Conservation (phyloP, 805 yeast genomes). For the Yarrowia porcina region DNA sequence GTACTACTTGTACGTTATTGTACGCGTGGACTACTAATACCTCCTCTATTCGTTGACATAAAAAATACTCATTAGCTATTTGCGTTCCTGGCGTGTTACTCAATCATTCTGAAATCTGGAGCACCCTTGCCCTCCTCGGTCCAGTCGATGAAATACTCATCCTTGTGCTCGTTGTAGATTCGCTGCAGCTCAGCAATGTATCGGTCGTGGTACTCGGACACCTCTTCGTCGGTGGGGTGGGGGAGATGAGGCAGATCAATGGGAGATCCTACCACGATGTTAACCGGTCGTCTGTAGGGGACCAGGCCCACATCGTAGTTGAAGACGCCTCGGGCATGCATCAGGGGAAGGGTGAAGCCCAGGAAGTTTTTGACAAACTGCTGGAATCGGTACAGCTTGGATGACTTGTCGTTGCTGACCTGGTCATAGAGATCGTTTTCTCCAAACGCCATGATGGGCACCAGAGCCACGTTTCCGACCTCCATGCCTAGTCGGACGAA, state of each 20-base stretch:
- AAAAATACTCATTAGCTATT: constrained; percentile 5
- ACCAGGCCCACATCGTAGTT: constrained; percentile 88
- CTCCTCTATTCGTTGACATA: too few species aligned
- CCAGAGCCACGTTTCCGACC: constrained; percentile 71
- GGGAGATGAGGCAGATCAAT: constrained; percentile 42
- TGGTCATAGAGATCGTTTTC: constrained; percentile 68
- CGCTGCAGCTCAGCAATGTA: constrained; percentile 46
- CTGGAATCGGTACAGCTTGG: constrained; percentile 58
- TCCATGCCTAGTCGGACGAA: constrained; percentile 83
- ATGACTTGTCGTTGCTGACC: constrained; percentile 44
- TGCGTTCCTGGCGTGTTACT: constrained; percentile 1
- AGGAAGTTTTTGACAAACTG: constrained; percentile 63
- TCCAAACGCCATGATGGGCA: constrained; percentile 89
- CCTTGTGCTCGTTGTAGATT: constrained; percentile 66
- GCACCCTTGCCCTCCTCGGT: constrained; percentile 22
- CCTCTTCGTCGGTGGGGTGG: constrained; percentile 47
- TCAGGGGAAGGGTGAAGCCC: constrained; percentile 86
- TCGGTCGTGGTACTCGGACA: constrained; percentile 67
- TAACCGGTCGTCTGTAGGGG: constrained; percentile 78
- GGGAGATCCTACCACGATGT: constrained; percentile 57
- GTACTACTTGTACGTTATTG: not conserved
- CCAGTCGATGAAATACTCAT: constrained; percentile 33
- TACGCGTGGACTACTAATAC: too few species aligned
- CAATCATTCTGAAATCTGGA: constrained; percentile 19
- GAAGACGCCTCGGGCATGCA: constrained; percentile 88